Percentiles rank a stretch among this genome's conserved stretches.
phyloP scores from a whole-genome alignment of 345 rosid species.

The Carallia pectinifolia region DNA sequence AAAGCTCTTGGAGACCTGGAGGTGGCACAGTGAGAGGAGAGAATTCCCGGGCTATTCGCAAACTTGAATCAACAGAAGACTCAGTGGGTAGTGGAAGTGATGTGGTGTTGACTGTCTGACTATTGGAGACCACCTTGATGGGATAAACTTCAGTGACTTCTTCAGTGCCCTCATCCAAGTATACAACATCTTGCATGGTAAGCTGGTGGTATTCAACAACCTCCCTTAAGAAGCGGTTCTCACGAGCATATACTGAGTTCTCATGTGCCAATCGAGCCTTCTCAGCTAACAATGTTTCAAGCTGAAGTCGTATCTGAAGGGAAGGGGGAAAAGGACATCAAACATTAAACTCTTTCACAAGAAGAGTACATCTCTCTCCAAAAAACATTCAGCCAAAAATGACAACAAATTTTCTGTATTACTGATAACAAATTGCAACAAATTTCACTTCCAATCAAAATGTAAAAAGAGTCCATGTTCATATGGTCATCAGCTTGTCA shows the following conservation, averaged over 20 bases:
- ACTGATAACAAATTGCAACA: no score
- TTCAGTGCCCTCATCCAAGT: constrained; percentile 37
- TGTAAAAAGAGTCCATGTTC: no score
- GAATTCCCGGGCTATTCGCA: constrained; percentile 18
- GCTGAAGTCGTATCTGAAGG: constrained; percentile 33
- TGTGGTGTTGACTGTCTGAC: constrained; percentile 14
- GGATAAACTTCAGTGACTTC: constrained; percentile 47
- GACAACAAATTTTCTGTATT: no score
- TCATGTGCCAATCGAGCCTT: constrained; percentile 37
- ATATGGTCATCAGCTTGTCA: no score
- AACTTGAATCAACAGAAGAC: constrained; percentile 20
- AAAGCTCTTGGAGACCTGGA: constrained; percentile 24
- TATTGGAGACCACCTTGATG: constrained; percentile 42
- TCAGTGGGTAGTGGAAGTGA: constrained; percentile 18
- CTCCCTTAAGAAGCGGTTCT: constrained; percentile 36
- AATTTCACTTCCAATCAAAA: no score
- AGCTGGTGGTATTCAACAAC: constrained; percentile 38
- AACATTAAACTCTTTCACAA: background rate
- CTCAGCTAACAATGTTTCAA: constrained; percentile 34
- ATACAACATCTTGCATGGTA: constrained; percentile 38
- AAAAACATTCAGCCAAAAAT: background rate
- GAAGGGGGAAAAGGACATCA: constrained; percentile 3
- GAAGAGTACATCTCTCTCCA: background rate
- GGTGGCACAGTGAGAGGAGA: constrained; percentile 39
- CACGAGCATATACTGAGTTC: constrained; percentile 34